Evolutionary conservation across 148 eudicot species (phyloP).

Genomic region (Suaeda aralocaspica): DNA sequence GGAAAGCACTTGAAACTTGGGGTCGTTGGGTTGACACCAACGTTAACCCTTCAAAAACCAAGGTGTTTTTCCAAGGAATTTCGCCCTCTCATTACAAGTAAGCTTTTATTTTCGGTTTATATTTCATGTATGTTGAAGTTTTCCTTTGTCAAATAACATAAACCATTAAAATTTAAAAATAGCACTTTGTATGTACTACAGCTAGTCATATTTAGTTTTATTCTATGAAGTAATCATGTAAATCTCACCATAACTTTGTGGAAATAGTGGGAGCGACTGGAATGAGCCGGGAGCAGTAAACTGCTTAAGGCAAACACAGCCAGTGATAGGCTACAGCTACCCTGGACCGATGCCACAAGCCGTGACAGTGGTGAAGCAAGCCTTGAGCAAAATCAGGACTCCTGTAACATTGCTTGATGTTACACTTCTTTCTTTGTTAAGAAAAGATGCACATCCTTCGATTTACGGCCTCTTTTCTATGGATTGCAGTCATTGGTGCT

Average conservation of each 20-base stretch:
- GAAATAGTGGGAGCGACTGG: conserved; percentile 75
- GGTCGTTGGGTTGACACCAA: conserved; percentile 73
- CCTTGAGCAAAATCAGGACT: conserved; percentile 47
- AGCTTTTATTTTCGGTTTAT: conserved; percentile 13
- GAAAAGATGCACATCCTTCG: conserved; percentile 87
- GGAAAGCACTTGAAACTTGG: conserved; percentile 76
- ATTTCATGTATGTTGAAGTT: no score
- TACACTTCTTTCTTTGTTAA: conserved; percentile 53
- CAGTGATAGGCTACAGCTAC: conserved; percentile 50
- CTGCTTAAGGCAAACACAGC: conserved; percentile 55
- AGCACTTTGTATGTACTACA: no score
- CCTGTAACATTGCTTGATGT: conserved; percentile 70
- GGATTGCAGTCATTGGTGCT: conserved; percentile 98
- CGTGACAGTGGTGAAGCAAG: conserved; percentile 55
- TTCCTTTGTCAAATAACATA: no score
- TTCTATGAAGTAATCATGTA: no score
- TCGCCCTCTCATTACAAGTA: conserved; percentile 97
- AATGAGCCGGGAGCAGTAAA: conserved; percentile 48
- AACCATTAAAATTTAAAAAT: no score
- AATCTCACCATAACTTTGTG: not conserved
- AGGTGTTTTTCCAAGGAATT: conserved; percentile 90
- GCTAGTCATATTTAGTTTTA: no score
- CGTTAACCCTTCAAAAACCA: conserved; percentile 55
- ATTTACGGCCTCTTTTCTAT: conserved; percentile 43
- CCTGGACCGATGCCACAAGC: conserved; percentile 55